Conservation (phyloP, 805 yeast species). For the Saccharomycodes ludwigii region DNA sequence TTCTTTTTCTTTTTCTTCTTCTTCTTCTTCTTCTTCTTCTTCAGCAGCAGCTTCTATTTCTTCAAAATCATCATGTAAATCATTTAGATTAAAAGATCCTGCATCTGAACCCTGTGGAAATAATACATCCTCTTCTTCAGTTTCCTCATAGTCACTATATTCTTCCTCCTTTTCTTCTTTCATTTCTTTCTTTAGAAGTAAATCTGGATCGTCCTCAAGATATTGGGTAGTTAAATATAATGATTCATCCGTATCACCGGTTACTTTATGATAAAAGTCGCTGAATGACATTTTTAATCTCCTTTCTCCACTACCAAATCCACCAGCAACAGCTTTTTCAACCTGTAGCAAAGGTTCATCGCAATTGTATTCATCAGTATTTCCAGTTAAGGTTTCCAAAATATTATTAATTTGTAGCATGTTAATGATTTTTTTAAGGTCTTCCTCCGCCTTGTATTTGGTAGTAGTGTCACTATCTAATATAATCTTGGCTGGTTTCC, state of each 20-base stretch:
- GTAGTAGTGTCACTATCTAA: too few species aligned
- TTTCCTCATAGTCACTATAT: conserved; percentile 9
- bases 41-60: conserved; percentile 15
- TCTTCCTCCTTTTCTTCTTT: conserved; percentile 16
- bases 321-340: conserved; percentile 45
- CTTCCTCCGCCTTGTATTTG: too few species aligned
- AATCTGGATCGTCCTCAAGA: conserved; percentile 31
- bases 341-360: conserved; percentile 31
- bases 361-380: conserved; percentile 16
- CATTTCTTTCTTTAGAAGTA: too few species aligned
- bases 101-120: conserved; percentile 12
- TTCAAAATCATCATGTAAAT: conserved; percentile 18
- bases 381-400: conserved; percentile 2
- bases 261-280: conserved; percentile 33
- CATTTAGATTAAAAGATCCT: conserved; percentile 13
- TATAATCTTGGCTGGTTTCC: conserved; percentile 45
- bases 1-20: conserved; percentile 11
- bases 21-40: conserved; percentile 22
- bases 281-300: conserved; percentile 38
- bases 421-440: too few species aligned
- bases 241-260: conserved; percentile 22
- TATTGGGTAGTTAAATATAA: conserved; percentile 65
- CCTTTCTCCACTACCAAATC: conserved; percentile 55
- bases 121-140: conserved; percentile 7
- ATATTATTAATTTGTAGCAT: conserved; percentile 28